phyloP scores from a whole-genome alignment of 1,284 basidiomycete species.

The Mrakiaceae sp. region DNA sequence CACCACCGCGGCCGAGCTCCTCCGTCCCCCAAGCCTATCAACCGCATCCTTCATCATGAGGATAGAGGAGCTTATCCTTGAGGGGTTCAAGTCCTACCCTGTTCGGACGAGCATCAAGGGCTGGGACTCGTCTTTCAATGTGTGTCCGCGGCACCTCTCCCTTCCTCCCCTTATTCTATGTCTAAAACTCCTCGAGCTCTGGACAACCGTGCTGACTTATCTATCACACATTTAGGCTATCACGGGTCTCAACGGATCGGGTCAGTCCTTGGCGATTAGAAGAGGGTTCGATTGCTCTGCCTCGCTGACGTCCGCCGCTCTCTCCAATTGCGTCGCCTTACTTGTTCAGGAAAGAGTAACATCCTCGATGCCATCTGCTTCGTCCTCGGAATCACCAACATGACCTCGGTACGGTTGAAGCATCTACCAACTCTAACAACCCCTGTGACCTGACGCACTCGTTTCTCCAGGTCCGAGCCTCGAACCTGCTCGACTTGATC shows the following conservation, averaged over 20 bases:
- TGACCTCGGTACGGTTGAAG: conserved; percentile 51
- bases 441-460: background rate
- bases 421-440: background rate
- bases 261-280: conserved; percentile 19
- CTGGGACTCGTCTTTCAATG: conserved; percentile 90
- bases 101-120: conserved; percentile 87
- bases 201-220: conserved; percentile 80
- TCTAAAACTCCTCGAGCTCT: background rate
- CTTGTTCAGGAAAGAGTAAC: conserved; percentile 71
- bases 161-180: background rate
- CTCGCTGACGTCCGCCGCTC: background rate
- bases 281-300: background rate
- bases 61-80: conserved; percentile 69
- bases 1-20: background rate
- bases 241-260: conserved; percentile 76
- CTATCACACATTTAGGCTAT: conserved; percentile 94
- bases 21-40: background rate
- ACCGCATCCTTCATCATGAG: conserved; percentile 41
- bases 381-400: conserved; percentile 90
- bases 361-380: conserved; percentile 97
- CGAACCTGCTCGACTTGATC: conserved; percentile 93
- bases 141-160: background rate
- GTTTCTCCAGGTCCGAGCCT: conserved; percentile 66
- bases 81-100: conserved; percentile 93
- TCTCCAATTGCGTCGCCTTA: background rate